A percentile compares a stretch with the other conserved stretches of the same genome.
These are phyloP conservation scores for Lenwebbia sp. DNA, from an alignment of 345 rosid genomes.

Conservation along the genomic window DNA sequence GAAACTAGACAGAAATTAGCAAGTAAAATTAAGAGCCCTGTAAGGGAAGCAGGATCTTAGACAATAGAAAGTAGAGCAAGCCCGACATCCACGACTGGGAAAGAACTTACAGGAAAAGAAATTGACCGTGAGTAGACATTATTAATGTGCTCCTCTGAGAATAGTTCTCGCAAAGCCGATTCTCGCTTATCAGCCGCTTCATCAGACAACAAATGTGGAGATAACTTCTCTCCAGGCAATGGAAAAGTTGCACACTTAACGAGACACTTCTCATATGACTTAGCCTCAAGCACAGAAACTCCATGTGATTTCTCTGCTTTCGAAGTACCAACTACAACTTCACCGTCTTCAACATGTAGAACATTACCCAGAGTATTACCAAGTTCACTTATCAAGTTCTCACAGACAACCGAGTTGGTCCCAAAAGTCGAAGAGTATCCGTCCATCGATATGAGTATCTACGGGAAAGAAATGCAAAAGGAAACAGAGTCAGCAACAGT, in stretches of 20 bases:
- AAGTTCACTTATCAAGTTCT: conserved; percentile 21
- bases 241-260: conserved; percentile 17
- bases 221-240: not conserved
- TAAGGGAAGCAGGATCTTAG: too few species aligned
- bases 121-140: not conserved
- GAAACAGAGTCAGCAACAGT: not conserved
- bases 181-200: conserved; percentile 24
- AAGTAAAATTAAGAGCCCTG: not conserved
- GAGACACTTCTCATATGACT: conserved; percentile 9
- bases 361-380: conserved; percentile 9
- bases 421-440: conserved; percentile 1
- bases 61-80: not conserved
- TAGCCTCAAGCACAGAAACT: conserved; percentile 12
- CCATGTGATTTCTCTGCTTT: conserved; percentile 26
- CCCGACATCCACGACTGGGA: not conserved
- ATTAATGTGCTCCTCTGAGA: conserved; percentile 13
- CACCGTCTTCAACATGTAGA: conserved; percentile 12
- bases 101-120: conserved; percentile 1
- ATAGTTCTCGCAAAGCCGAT: conserved; percentile 17
- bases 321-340: conserved; percentile 7
- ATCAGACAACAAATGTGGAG: conserved; percentile 13
- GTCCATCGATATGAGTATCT: conserved; percentile 24
- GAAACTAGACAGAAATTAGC: not conserved
- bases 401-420: not conserved
- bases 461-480: not conserved